Conservation (phyloP, 192 early-diverging fungal species). For the Chytriomyces confervae region DNA sequence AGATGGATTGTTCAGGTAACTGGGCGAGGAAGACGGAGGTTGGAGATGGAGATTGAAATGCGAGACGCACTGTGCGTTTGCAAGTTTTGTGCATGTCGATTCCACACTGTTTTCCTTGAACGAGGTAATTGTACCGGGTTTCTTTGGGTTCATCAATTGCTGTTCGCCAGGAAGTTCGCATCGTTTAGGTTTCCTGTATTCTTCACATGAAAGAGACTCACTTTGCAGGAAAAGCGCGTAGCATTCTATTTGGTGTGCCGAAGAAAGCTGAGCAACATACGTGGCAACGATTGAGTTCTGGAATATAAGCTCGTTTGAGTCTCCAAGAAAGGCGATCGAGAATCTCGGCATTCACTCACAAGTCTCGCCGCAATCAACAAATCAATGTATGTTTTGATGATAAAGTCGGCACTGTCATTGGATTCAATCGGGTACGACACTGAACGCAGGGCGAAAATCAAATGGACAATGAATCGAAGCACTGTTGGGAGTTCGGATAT, state of each 20-base stretch:
- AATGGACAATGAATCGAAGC: constrained; percentile 74
- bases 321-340: neutral
- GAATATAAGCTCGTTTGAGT: neutral
- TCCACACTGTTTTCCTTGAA: constrained; percentile 47
- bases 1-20: neutral
- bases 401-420: constrained; percentile 47
- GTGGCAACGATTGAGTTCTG: constrained; percentile 54
- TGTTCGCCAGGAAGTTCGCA: neutral
- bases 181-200: neutral
- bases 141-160: constrained; percentile 38
- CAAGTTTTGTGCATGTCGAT: constrained; percentile 52
- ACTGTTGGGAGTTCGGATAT: constrained; percentile 52
- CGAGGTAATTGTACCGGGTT: constrained; percentile 50
- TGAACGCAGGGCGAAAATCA: constrained; percentile 66
- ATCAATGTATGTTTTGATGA: constrained; percentile 63
- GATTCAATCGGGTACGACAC: constrained; percentile 46
- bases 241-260: constrained; percentile 46
- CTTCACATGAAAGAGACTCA: neutral
- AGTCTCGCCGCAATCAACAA: constrained; percentile 42
- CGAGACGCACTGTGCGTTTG: constrained; percentile 48
- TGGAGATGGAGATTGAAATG: neutral
- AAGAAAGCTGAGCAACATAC: constrained; percentile 59
- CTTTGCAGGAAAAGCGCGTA: constrained; percentile 59
- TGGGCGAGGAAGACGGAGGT: neutral
- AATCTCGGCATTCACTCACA: constrained; percentile 6